Base-by-base conservation (phyloP, 768 basidiomycete genomes). In the Leccinum disarticulatum region DNA sequence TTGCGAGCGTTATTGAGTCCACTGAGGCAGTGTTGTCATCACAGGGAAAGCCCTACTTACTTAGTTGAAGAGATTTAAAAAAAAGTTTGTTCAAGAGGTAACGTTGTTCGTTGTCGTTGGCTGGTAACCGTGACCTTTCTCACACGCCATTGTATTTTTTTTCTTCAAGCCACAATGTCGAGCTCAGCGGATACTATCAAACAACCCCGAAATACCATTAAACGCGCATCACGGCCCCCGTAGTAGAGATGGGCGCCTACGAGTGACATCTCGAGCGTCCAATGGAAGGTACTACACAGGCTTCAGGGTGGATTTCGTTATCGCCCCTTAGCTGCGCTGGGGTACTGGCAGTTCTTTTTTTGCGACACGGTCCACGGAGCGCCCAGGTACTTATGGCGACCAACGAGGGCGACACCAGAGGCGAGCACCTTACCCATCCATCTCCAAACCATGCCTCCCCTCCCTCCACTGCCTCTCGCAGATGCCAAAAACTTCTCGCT, bases 401-500 rank as follows among this genome's bases (percentile, higher is more conserved):
- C 11, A 1, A 30, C 17, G 4, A 3, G 8, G 43, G 15, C 13
- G 17, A 14, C 5, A n/a, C n/a, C 13, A 19, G 30, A 27, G 49
- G 5, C n/a, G 25, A 47, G 3, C 43, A 4, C 22, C 11, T 7
- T 10, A 46, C 43, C 19, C 19, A n/a, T 4, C 4, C 33, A 36
- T 22, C 1, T 19, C 48, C 13, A 35, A 22, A 11, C 3, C 8
- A 66, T 68, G 62, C 47, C 68, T 11, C 60, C 62, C 50, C 50
- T 67, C 57, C 2, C 5, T 9, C 22, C 22, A 1, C 28, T 6
- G 9, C 62, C 72, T 33, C 56, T 70, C 36, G 10, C 38, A 3
- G 0, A 17, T 15, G n/a, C 57, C 17, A 54, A 50, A 28, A 69
- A 6, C 43, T 46, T 72, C 41, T 47, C n/a, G 3, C 68, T 76